These are phyloP conservation scores for Gracilaria domingensis DNA, from an alignment of 23 red algal genomes.

Conservation along the genomic window DNA sequence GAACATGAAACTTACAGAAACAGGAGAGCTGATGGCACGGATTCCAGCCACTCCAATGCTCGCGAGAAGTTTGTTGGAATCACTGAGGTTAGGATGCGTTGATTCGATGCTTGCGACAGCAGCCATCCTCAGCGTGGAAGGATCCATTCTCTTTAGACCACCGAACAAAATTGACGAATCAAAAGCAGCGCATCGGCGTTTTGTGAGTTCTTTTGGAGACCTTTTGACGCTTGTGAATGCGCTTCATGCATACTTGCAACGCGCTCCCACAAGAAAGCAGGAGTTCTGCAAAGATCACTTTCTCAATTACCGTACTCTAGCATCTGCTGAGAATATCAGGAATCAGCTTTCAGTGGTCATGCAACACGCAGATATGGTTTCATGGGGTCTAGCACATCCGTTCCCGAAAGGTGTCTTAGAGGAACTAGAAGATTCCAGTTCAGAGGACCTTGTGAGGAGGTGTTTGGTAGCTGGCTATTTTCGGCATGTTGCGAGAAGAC, in stretches of 20 bases:
- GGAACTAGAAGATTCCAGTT: conserved; percentile 53
- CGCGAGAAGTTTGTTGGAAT: conserved; percentile 79
- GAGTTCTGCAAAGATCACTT: conserved; percentile 87
- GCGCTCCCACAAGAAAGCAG: conserved; percentile 1
- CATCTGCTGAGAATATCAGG: conserved; percentile 64
- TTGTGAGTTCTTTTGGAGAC: conserved; percentile 67
- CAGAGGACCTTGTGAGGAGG: conserved; percentile 53
- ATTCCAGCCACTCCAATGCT: conserved; percentile 84
- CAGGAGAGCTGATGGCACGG: conserved; percentile 79
- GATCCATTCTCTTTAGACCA: conserved; percentile 62
- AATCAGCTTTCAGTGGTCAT: conserved; percentile 70
- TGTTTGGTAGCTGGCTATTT: conserved; percentile 88
- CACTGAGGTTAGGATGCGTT: conserved; percentile 62
- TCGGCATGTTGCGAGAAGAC: conserved; percentile 66
- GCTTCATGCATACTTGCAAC: conserved; percentile 64
- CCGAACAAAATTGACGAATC: conserved; percentile 53
- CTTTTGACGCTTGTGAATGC: conserved; percentile 73
- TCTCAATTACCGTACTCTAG: conserved; percentile 76
- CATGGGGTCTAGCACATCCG: conserved; percentile 43
- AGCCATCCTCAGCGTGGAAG: conserved; percentile 85
- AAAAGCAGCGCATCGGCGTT: conserved; percentile 58
- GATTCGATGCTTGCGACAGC: conserved; percentile 67
- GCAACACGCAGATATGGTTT: conserved; percentile 48
- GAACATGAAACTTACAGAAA: conserved; percentile 54
- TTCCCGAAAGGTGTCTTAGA: conserved; percentile 17